Percentiles rank a stretch among this genome's conserved stretches.
Evolutionary conservation across 2,329 filamentous ascomycete genomes (phyloP).

Genomic region (Neofusicoccum kwambonambiense): DNA sequence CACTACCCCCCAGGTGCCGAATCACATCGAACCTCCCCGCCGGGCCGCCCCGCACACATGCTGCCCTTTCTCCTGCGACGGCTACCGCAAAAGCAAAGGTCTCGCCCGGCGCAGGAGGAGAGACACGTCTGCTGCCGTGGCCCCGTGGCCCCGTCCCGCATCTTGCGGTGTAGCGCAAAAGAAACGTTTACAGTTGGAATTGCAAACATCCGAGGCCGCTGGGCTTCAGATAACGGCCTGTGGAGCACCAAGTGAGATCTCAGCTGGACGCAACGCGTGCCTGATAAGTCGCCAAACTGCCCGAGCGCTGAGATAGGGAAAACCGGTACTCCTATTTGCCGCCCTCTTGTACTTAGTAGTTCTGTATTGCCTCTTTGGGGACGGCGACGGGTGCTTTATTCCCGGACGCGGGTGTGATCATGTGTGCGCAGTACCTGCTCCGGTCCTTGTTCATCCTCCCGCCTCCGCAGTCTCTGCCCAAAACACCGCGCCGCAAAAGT

Average conservation of each 20-base stretch:
- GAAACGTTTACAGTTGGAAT: neutral
- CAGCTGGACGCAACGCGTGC: neutral
- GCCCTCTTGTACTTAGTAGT: neutral
- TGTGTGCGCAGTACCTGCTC: neutral
- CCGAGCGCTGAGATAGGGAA: constrained; percentile 1
- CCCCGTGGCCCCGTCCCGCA: neutral
- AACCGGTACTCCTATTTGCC: neutral
- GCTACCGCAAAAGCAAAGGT: neutral
- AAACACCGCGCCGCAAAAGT: no score
- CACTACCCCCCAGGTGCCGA: neutral
- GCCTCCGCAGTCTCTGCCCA: neutral
- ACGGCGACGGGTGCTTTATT: neutral
- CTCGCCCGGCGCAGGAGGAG: neutral
- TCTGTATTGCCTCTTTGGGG: constrained; percentile 3
- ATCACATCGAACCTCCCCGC: neutral
- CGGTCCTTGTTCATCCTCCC: neutral
- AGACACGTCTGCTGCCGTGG: neutral
- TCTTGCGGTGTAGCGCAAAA: constrained; percentile 4
- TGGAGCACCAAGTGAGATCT: neutral
- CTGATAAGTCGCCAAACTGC: neutral
- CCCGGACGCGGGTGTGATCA: neutral
- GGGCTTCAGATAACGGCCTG: neutral
- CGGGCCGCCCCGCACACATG: neutral
- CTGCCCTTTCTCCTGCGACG: neutral
- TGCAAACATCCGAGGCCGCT: neutral